These are phyloP conservation scores for Plasmodium ovale DNA, from an alignment of 169 alveolate species.

Conservation along the genomic window DNA sequence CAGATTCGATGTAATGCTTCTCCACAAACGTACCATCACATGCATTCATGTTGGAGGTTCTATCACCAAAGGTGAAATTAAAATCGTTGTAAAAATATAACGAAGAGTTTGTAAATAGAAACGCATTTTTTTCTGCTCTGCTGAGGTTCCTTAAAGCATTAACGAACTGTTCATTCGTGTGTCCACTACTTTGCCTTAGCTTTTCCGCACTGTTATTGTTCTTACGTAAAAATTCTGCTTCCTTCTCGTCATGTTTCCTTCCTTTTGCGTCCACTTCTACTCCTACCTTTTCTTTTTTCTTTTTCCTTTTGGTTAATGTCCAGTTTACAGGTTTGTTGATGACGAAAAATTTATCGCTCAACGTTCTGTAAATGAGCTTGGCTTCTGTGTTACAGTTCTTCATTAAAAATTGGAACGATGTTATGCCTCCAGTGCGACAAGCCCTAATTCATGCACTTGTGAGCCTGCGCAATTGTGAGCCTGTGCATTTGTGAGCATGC, in stretches of 20 bases:
- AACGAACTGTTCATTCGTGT: neutral
- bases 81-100: constrained; percentile 36
- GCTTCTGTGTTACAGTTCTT: constrained; percentile 41
- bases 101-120: constrained; percentile 24
- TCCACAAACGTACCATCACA: constrained; percentile 6
- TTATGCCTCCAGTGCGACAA: neutral
- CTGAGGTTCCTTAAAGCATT: constrained; percentile 20
- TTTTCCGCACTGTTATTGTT: neutral
- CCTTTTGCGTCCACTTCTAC: neutral
- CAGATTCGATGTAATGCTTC: constrained; percentile 61
- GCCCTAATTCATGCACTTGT: neutral
- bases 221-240: neutral
- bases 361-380: constrained; percentile 54
- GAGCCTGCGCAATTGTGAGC: too few species aligned
- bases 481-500: too few species aligned
- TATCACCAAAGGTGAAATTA: constrained; percentile 1
- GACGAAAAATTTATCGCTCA: constrained; percentile 62
- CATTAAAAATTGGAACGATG: constrained; percentile 24
- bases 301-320: constrained; percentile 48
- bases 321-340: constrained; percentile 75
- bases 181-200: neutral
- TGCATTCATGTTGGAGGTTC: neutral
- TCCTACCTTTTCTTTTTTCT: neutral
- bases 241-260: neutral
- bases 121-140: constrained; percentile 51